Evolutionary conservation across 2,329 filamentous ascomycete genomes (phyloP).

Genomic region (Monosporascus sp.): DNA sequence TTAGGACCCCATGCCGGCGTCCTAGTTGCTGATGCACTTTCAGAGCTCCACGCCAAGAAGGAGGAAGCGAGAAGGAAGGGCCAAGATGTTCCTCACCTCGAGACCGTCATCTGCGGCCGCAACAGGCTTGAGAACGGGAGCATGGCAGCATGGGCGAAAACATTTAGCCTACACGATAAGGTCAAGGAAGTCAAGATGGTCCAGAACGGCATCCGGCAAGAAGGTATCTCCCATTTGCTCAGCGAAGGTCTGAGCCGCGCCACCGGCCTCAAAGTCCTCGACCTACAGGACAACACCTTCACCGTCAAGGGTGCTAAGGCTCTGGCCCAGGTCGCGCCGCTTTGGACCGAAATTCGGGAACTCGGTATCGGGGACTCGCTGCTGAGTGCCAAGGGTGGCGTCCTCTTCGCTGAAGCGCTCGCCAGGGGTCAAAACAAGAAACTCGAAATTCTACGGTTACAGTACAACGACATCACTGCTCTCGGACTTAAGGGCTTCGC

Average conservation of each 20-base stretch:
- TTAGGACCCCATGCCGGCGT: constrained; percentile 88
- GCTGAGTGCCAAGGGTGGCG: constrained; percentile 69
- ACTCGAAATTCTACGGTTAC: constrained; percentile 74
- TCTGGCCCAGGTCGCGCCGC: constrained; percentile 66
- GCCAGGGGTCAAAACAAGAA: constrained; percentile 70
- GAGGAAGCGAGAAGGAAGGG: constrained; percentile 67
- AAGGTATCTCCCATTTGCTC: constrained; percentile 80
- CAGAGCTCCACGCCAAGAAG: constrained; percentile 78
- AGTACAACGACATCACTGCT: constrained; percentile 91
- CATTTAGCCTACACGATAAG: constrained; percentile 76
- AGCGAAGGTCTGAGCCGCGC: constrained; percentile 72
- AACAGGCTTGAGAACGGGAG: constrained; percentile 94
- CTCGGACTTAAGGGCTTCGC: constrained; percentile 68
- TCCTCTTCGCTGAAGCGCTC: constrained; percentile 69
- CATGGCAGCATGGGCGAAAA: constrained; percentile 91
- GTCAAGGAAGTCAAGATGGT: constrained; percentile 93
- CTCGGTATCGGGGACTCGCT: constrained; percentile 87
- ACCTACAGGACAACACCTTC: constrained; percentile 97
- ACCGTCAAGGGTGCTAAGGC: constrained; percentile 74
- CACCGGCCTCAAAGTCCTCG: constrained; percentile 65
- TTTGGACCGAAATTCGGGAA: constrained; percentile 73
- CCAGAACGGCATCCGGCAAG: constrained; percentile 93
- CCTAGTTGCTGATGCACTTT: constrained; percentile 82
- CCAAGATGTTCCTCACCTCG: constrained; percentile 71
- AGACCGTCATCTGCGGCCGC: constrained; percentile 95